Evolutionary conservation across 2,329 filamentous ascomycete genomes (phyloP).

Genomic region (Ophiostoma pallidulum): DNA sequence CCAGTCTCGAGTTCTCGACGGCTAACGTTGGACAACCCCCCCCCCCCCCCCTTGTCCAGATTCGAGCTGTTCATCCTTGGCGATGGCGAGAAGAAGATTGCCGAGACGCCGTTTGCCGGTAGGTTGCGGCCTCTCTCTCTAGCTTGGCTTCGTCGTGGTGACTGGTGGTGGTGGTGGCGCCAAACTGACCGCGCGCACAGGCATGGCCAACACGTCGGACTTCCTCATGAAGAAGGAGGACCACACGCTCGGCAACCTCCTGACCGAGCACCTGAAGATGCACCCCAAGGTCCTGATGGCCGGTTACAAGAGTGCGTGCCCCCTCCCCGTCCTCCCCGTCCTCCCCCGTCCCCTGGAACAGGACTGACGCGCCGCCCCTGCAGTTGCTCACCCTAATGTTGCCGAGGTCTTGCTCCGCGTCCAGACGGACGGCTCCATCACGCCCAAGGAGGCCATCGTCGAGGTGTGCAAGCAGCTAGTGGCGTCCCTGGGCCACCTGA

Average conservation of each 20-base stretch:
- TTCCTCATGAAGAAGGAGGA: conserved; percentile 97
- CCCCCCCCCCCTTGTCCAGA: conserved; percentile 40
- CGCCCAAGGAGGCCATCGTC: conserved; percentile 81
- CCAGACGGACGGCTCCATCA: conserved; percentile 81
- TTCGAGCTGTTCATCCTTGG: conserved; percentile 88
- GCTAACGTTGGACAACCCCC: too few species aligned
- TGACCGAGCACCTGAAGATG: conserved; percentile 76
- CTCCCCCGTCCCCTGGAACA: background rate
- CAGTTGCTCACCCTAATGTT: conserved; percentile 51
- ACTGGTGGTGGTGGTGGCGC: too few species aligned
- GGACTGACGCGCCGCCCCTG: background rate
- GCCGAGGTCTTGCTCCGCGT: conserved; percentile 63
- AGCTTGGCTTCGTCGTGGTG: too few species aligned
- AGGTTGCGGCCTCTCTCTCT: conserved; percentile 30
- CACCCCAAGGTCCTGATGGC: conserved; percentile 79
- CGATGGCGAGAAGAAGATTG: conserved; percentile 88
- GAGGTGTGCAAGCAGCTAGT: conserved; percentile 75
- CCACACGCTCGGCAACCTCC: conserved; percentile 86
- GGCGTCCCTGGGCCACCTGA: conserved; percentile 67
- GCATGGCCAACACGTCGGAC: conserved; percentile 88
- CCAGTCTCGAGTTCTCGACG: too few species aligned
- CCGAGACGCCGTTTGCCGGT: conserved; percentile 83
- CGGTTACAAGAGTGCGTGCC: conserved; percentile 68
- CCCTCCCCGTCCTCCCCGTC: background rate
- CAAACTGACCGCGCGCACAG: conserved; percentile 35